phyloP scores from a whole-genome alignment of 2,329 filamentous ascomycete species.

The Teratosphaeria viscida region DNA sequence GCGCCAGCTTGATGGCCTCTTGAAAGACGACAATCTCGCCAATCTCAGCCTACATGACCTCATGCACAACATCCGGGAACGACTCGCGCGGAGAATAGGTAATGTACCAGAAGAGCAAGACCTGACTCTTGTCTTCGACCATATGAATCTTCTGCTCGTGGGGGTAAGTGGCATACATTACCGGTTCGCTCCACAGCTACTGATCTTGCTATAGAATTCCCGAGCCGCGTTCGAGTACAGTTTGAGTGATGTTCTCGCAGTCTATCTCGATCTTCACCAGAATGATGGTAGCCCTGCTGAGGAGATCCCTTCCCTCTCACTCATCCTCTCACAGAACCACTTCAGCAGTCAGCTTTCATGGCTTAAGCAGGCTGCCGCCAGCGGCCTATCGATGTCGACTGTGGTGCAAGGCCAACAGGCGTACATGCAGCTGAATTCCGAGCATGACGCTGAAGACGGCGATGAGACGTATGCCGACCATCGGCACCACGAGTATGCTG shows the following conservation, averaged over 20 bases:
- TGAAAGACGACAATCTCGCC: constrained; percentile 46
- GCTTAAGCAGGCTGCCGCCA: constrained; percentile 42
- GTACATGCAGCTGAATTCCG: background rate
- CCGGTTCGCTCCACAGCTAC: background rate
- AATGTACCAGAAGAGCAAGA: constrained; percentile 48
- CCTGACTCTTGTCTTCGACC: constrained; percentile 45
- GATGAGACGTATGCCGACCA: background rate
- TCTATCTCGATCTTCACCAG: constrained; percentile 48
- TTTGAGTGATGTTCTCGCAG: constrained; percentile 47
- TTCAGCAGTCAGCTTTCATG: constrained; percentile 43
- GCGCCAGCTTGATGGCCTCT: constrained; percentile 43
- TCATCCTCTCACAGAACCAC: constrained; percentile 45
- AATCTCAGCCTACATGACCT: constrained; percentile 44
- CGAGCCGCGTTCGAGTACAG: constrained; percentile 38
- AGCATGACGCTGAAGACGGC: constrained; percentile 1
- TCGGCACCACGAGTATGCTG: constrained; percentile 5
- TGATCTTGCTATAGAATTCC: constrained; percentile 35
- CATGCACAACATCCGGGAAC: constrained; percentile 35
- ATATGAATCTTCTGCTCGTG: constrained; percentile 45
- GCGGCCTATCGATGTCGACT: constrained; percentile 48
- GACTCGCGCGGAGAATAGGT: constrained; percentile 43
- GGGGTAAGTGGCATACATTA: constrained; percentile 38
- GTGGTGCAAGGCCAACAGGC: constrained; percentile 20
- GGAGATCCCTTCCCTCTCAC: constrained; percentile 45
- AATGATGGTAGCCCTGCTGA: constrained; percentile 44